phyloP scores from a whole-genome alignment of 2,329 filamentous ascomycete species.

The Curvularia lunata region DNA sequence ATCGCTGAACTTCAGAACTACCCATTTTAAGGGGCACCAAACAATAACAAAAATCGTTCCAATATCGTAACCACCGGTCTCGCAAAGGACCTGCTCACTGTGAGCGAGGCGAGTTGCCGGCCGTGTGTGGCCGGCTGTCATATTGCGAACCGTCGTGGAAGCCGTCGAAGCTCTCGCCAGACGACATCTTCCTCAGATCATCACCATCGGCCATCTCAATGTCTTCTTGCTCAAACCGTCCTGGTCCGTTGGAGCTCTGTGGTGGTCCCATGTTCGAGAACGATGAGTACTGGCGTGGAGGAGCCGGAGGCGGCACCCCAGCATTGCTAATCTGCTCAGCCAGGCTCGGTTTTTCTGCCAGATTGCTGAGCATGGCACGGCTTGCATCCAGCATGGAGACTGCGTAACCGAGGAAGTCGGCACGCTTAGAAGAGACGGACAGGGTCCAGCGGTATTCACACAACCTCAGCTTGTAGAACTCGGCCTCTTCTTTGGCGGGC shows the following conservation, averaged over 20 bases:
- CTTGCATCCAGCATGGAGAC: constrained; percentile 55
- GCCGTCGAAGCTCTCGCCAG: constrained; percentile 42
- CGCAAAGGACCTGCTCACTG: constrained; percentile 11
- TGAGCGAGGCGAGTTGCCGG: constrained; percentile 30
- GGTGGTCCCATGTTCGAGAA: constrained; percentile 30
- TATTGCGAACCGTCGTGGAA: constrained; percentile 39
- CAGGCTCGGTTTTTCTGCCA: constrained; percentile 54
- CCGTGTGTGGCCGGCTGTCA: constrained; percentile 31
- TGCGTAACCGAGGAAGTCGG: constrained; percentile 56
- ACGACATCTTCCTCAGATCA: constrained; percentile 28
- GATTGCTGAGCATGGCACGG: constrained; percentile 52
- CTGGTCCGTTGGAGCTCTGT: constrained; percentile 18
- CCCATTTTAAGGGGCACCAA: not conserved
- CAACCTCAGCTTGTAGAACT: constrained; percentile 86
- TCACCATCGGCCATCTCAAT: constrained; percentile 38
- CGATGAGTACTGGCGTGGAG: constrained; percentile 27
- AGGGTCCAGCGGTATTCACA: constrained; percentile 95
- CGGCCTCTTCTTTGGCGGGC: constrained; percentile 84
- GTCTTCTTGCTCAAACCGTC: constrained; percentile 28
- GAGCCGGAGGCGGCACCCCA: constrained; percentile 46
- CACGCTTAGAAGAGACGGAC: constrained; percentile 79
- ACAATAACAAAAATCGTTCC: not conserved
- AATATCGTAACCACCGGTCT: not conserved
- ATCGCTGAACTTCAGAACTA: constrained; percentile 10
- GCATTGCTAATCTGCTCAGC: constrained; percentile 47